phyloP scores from a whole-genome alignment of 441 rosid genomes.

The Biscutella auriculata region DNA sequence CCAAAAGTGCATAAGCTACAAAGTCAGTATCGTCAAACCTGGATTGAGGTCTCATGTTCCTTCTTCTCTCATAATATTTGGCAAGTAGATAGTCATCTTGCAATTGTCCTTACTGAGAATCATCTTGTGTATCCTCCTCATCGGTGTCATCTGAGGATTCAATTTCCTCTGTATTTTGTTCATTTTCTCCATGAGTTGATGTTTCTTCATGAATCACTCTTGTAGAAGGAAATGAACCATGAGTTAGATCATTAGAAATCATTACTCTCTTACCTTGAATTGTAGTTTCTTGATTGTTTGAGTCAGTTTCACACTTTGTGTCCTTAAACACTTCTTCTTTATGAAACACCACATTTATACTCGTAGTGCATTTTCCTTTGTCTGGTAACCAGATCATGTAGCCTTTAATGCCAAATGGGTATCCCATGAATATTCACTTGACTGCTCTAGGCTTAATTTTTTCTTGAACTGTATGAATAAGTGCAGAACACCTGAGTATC shows the following conservation, averaged over 20 bases:
- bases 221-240: no score
- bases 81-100: not conserved
- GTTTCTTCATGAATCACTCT: no score
- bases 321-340: no score
- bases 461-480: not conserved
- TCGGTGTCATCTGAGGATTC: not conserved
- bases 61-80: not conserved
- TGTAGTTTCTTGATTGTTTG: no score
- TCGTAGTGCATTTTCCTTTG: not conserved
- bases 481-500: not conserved
- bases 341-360: not conserved
- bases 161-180: not conserved
- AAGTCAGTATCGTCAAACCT: not conserved
- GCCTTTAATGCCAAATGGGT: not conserved
- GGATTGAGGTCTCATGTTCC: not conserved
- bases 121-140: not conserved
- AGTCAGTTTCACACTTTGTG: no score
- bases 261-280: no score
- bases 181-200: not conserved
- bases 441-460: not conserved
- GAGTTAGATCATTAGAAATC: not conserved
- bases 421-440: not conserved
- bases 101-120: not conserved
- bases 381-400: not conserved
- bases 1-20: not conserved